A percentile compares a stretch with the other conserved stretches of the same genome.
Evolutionary conservation across 495 filamentous ascomycete genomes (phyloP).

Genomic region (Xylaria grammica): DNA sequence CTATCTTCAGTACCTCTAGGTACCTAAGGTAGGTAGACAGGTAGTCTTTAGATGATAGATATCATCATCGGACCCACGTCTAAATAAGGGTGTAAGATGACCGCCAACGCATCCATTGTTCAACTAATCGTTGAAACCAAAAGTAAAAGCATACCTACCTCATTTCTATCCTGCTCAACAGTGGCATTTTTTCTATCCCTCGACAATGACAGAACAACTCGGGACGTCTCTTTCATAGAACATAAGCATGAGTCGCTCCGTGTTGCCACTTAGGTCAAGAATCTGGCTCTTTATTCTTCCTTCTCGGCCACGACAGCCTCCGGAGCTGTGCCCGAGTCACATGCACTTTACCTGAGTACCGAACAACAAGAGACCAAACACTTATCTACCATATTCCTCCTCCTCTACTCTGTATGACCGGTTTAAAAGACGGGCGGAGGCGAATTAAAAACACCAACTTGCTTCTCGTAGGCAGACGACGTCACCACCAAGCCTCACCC

Average conservation of each 20-base stretch:
- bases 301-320: slow-evolving; percentile 10
- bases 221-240: neutral
- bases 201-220: neutral
- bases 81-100: slow-evolving; percentile 8
- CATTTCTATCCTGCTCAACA: neutral
- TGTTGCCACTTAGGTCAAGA: neutral
- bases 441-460: neutral
- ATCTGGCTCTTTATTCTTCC: neutral
- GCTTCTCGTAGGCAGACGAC: neutral
- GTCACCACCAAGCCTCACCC: slow-evolving; percentile 41
- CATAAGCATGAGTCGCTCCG: slow-evolving; percentile 16
- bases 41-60: neutral
- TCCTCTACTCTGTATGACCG: neutral
- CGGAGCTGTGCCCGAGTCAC: slow-evolving; percentile 4
- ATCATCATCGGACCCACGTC: slow-evolving; percentile 14
- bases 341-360: neutral
- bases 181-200: neutral
- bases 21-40: neutral
- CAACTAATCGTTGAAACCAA: neutral
- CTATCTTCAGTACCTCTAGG: neutral
- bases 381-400: neutral
- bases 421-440: neutral
- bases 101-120: slow-evolving; percentile 1
- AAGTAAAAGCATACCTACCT: neutral
- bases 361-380: neutral